A percentile compares a stretch with the other conserved stretches of the same genome.
phyloP scores from a whole-genome alignment of 768 basidiomycete species.

The Lentinula lateritia region DNA sequence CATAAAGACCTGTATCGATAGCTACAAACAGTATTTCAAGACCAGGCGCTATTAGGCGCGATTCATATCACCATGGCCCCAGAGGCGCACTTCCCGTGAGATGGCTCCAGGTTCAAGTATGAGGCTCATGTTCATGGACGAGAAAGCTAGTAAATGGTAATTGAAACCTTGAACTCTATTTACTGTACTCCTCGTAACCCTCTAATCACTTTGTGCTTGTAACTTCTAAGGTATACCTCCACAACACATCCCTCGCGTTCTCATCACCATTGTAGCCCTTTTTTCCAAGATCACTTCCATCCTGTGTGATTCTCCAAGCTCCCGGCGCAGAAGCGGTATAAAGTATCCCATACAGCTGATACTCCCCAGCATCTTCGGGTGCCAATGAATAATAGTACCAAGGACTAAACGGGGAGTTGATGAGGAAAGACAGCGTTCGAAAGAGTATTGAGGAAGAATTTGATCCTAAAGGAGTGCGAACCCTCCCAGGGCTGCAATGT shows the following conservation, averaged over 20 bases:
- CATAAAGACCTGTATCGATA: too few relatives aligned
- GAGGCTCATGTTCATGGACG: too few relatives aligned
- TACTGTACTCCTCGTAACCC: too few relatives aligned
- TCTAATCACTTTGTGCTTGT: not conserved
- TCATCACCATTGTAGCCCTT: constrained; percentile 28
- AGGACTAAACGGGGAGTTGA: not conserved
- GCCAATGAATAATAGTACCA: not conserved
- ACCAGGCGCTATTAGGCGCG: too few relatives aligned
- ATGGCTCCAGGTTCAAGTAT: too few relatives aligned
- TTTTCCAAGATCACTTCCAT: constrained; percentile 27
- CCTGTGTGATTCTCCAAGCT: constrained; percentile 20
- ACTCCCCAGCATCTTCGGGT: not conserved
- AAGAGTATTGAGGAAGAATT: not conserved
- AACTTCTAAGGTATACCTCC: constrained; percentile 26
- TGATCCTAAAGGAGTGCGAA: not conserved
- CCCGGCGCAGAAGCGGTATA: not conserved
- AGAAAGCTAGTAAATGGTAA: too few relatives aligned
- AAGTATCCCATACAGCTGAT: not conserved
- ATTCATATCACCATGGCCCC: too few relatives aligned
- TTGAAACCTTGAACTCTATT: too few relatives aligned
- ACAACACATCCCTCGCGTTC: constrained; percentile 29
- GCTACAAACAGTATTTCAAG: too few relatives aligned
- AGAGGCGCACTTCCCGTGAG: too few relatives aligned
- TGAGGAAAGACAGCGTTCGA: not conserved
- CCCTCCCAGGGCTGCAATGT: not conserved